These are phyloP conservation scores for Solanum bulbocastanum DNA, from an alignment of 257 asterid genomes.

Conservation along the genomic window DNA sequence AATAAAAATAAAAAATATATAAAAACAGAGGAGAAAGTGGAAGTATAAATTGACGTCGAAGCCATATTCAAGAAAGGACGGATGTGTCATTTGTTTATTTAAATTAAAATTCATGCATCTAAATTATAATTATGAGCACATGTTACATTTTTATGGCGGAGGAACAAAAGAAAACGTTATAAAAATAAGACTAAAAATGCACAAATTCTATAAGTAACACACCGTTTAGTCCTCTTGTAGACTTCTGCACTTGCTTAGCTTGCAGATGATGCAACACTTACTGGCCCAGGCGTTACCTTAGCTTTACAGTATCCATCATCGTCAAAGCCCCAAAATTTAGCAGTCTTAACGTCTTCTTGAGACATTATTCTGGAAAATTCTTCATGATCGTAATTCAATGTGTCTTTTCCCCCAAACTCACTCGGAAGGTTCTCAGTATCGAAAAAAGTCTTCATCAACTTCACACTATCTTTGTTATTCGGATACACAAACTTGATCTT, in stretches of 20 bases:
- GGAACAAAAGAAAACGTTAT: no score
- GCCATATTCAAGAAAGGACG: no score
- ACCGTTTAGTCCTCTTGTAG: neutral
- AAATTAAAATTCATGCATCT: no score
- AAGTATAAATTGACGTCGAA: no score
- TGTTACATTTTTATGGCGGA: no score
- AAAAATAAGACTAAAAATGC: neutral
- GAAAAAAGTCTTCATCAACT: slow-evolving; percentile 57
- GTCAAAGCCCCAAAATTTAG: slow-evolving; percentile 54
- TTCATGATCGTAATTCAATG: slow-evolving; percentile 59
- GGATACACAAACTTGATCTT: slow-evolving; percentile 64
- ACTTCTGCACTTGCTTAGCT: slow-evolving; percentile 6
- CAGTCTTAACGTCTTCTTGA: slow-evolving; percentile 58
- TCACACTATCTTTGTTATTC: slow-evolving; percentile 50
- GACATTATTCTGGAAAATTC: slow-evolving; percentile 76
- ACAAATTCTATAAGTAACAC: neutral
- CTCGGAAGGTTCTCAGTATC: slow-evolving; percentile 67
- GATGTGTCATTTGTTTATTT: no score
- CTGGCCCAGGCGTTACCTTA: slow-evolving; percentile 6
- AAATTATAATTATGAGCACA: no score
- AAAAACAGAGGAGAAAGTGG: no score
- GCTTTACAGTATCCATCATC: neutral
- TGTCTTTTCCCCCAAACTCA: slow-evolving; percentile 79
- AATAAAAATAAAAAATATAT: no score
- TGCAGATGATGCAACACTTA: slow-evolving; percentile 21